Evolutionary conservation across 1,139 yeast species (phyloP), one percentile per base, ranked within the genome.

Genomic region (Maudiozyma humilis): DNA sequence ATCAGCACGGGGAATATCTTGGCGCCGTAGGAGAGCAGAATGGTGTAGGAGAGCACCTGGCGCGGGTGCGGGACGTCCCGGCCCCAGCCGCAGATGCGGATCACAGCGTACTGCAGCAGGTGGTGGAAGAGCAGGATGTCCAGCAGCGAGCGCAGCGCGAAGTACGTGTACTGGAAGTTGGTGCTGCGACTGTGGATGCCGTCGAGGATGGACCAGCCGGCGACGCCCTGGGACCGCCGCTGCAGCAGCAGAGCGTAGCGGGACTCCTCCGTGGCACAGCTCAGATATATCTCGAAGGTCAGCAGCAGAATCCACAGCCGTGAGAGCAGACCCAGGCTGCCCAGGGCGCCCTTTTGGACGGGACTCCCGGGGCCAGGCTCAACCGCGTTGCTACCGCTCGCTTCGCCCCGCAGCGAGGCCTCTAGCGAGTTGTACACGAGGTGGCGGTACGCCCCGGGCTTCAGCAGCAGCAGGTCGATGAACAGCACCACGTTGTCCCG

Each of bases 401-500:
- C n/a, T n/a, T n/a, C n/a, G n/a, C n/a, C n/a, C n/a, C n/a, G n/a
- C n/a, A 23, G 27, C 27, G 27, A 23, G 1, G 57, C 38, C 48
- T 67, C 80, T n/a, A 79, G 66, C 13, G 76, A 68, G 54, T 91
- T 91, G 67, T 77, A 89, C 3, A 91, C 86, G 48, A 91, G 66
- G 61, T 93, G 99, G 41, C 94, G 72, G 54, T 87, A 89, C 0
- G 96, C 97, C 54, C 82, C 93, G 3, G 93, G 89, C 59, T 88
- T 86, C 51, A 91, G 67, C 13, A 91, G 72, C 44, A 91, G 66
- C 37, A 89, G 71, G 57, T 93, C 98, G 32, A 93, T 79, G 57
- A 87, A 84, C 25, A 91, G 67, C 1, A 91, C 68, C 17, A 89
- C 94, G 44, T 79, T 76, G 62, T 91, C 99, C 53, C 80, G 83